Conservation (phyloP, 179 eudicot species). For the Gypsophila paniculata region DNA sequence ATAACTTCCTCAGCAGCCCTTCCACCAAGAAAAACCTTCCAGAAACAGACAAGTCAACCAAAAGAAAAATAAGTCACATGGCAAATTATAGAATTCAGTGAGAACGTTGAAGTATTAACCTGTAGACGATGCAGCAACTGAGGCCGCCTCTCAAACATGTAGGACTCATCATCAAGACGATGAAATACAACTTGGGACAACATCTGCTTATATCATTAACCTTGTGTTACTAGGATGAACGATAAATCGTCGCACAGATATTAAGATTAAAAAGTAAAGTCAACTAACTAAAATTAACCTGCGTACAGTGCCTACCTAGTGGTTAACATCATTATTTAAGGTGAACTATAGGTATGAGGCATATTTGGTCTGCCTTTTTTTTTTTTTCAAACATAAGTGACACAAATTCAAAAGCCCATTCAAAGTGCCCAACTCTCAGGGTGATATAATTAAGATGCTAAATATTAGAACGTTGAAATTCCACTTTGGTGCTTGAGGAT, state of each 20-base stretch:
- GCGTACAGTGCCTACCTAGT: neutral
- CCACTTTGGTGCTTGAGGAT: neutral
- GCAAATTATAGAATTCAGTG: neutral
- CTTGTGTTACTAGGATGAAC: neutral
- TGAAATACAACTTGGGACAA: slow-evolving; percentile 77
- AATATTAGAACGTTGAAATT: no score
- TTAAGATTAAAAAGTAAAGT: neutral
- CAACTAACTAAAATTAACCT: slow-evolving; percentile 3
- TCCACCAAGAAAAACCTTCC: slow-evolving; percentile 81
- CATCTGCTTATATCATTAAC: slow-evolving; percentile 45
- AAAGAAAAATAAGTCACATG: neutral
- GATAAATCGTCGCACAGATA: no score
- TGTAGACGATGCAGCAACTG: slow-evolving; percentile 90
- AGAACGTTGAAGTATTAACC: slow-evolving; percentile 40
- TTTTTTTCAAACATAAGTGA: neutral
- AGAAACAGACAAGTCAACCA: slow-evolving; percentile 8
- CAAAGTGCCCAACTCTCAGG: neutral
- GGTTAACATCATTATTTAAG: neutral
- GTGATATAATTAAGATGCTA: neutral
- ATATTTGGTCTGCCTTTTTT: neutral
- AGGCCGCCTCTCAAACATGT: slow-evolving; percentile 74
- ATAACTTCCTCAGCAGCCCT: slow-evolving; percentile 97
- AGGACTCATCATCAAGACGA: slow-evolving; percentile 80
- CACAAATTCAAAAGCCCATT: neutral
- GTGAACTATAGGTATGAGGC: neutral